These are phyloP conservation scores for Dioscorea alata DNA, from an alignment of 106 monocot genomes.

Conservation along the genomic window DNA sequence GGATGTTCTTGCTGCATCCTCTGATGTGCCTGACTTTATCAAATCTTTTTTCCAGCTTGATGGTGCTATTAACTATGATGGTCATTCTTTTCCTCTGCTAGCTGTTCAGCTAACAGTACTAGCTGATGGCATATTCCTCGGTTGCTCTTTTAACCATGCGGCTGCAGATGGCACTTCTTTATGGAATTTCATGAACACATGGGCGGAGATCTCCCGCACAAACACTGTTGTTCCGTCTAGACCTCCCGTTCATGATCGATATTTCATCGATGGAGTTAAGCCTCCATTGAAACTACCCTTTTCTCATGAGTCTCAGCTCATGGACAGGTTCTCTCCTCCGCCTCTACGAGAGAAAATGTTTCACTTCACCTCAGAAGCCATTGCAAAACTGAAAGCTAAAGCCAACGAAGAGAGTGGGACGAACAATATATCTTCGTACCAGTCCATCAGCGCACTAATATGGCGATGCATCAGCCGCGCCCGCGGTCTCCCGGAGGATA, in stretches of 20 bases:
- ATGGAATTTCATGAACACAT: slow-evolving; percentile 65
- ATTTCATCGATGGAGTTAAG: slow-evolving; percentile 13
- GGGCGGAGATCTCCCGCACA: slow-evolving; percentile 26
- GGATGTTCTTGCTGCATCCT: slow-evolving; percentile 30
- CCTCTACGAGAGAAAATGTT: slow-evolving; percentile 26
- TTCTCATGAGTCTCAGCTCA: slow-evolving; percentile 8
- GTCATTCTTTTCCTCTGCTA: slow-evolving; percentile 40
- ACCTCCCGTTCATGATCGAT: slow-evolving; percentile 21
- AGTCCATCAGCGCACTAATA: slow-evolving; percentile 9
- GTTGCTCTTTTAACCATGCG: slow-evolving; percentile 56
- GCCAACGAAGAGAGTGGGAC: slow-evolving; percentile 24
- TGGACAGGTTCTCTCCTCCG: slow-evolving; percentile 8
- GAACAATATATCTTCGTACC: slow-evolving; percentile 5
- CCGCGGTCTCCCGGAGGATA: neutral
- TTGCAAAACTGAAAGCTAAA: slow-evolving; percentile 22
- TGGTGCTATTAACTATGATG: slow-evolving; percentile 47
- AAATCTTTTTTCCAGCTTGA: slow-evolving; percentile 43
- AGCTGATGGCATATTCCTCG: slow-evolving; percentile 57
- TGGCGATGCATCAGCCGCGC: slow-evolving; percentile 20
- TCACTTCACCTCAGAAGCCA: slow-evolving; percentile 16
- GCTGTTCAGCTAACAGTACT: slow-evolving; percentile 68
- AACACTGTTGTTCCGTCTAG: neutral
- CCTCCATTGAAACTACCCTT: slow-evolving; percentile 30
- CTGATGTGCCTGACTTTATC: slow-evolving; percentile 32
- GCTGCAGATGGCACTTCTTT: slow-evolving; percentile 61